Evolutionary conservation across 768 basidiomycete species (phyloP), one percentile per base, ranked within the genome.

Genomic region (Collybiopsis confluens): DNA sequence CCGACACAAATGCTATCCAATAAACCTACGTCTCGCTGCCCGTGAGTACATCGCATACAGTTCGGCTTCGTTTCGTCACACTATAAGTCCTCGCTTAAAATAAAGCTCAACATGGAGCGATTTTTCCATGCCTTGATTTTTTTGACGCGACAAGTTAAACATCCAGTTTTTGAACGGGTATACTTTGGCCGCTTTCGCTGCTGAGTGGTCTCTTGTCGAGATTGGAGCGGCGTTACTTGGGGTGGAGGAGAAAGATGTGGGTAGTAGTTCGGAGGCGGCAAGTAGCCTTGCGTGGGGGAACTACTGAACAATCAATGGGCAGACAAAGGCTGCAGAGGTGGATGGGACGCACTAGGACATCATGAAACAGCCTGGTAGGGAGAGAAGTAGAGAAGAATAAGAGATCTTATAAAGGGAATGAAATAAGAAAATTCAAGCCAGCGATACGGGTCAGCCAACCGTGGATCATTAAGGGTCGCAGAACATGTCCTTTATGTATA

Each of bases 81-180:
- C 88, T 92, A 59, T 15, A 52, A 45, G 54, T 48, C 37, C 37
- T 54, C 42, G 50, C 49, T 50, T 54, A 43, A 23, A 54, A 38
- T 37, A 26, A 28, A 45, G 38, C 8, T 35, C 42, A 40, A n/a
- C 37, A 43, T 2, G 53, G n/a, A 38, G 44, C 43, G 52, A 52
- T 20, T 13, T 16, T 13, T 65, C n/a, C 78, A 51, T 58, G 90
- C 90, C 81, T 97, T 97, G 64, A 98, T 92, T 78, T 96, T 91
- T 78, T 95, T 94, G 58, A 84, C 82, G 62, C 94, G 81, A 78
- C 94, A 98, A 40, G 91, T 94, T 65, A 96, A 72, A 66, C 94
- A 98, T 21, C 94, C 94, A 1, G 92, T 93, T 74, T 96, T 94
- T 70, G 90, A 92, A 61, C 94, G 82, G 58, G 90, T 92, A 62